Evolutionary conservation across 192 early-diverging fungal species (phyloP), one percentile per base, ranked within the genome.

Genomic region (Coemansia sp.): DNA sequence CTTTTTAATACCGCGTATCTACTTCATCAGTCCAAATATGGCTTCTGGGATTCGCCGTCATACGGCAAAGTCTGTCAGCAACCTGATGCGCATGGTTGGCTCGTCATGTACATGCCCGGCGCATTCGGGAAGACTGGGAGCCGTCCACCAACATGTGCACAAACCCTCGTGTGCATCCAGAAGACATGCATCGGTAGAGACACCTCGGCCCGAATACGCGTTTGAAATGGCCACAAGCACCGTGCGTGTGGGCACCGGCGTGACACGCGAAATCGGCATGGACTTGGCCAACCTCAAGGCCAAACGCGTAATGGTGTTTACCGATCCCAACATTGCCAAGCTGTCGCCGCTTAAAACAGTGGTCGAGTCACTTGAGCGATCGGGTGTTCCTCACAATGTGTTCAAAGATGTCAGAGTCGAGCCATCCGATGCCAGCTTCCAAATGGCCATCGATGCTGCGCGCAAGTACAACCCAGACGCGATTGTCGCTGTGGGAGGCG

Each of bases 221-320:
- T 91, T 89, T 40, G 90, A 94, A 82, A 93, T 96, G 92, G 92
- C 94, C 29, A 91, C 93, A 22, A 91, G 90, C 57, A 92, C 88
- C 36, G 90, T 96, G 66, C 91, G 94, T 5, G 94, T 93, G 61
- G 94, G 94, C 59, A 77, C 80, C 4, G 92, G 92, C 29, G 92
- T 89, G 4, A 96, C 94, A 8, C 78, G 71, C 71, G 94, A 96
- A 69, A 86, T 96, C 38, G 94, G 94, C 51, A 86, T 88, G 85
- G 94, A 96, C 75, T 66, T 92, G 60, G 84, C 76, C 42, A 92
- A 94, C 74, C 82, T 94, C 72, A 83, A 85, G 20, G 85, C 92
- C 42, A 86, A 90, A 75, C 93, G 94, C 61, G 93, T 93, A 8
- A 88, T 89, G 54, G 91, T 96, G 25, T 91, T 93, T 64, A 94